Evolutionary conservation across 148 eudicot genomes (phyloP).

Genomic region (Vaccinium macrocarpon): DNA sequence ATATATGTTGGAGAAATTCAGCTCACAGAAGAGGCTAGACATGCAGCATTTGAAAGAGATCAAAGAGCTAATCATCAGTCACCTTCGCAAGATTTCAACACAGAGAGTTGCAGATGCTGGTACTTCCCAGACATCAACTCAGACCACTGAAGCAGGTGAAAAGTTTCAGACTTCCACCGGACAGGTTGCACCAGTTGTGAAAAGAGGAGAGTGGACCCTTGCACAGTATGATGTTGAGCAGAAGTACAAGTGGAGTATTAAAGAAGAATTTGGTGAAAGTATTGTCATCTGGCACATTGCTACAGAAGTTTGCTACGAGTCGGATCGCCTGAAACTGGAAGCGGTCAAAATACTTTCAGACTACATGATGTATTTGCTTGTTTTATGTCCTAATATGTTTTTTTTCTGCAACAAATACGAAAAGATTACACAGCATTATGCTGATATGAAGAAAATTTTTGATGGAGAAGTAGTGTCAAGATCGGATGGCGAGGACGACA

Average conservation of each 20-base stretch:
- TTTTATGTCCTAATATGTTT: not conserved
- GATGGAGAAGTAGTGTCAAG: not conserved
- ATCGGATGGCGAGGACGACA: not conserved
- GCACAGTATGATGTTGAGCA: not conserved
- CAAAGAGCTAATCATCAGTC: not conserved
- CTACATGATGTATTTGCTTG: slow-evolving; percentile 2
- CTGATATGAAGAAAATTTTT: not conserved
- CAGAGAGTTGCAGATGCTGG: not conserved
- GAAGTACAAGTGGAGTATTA: not conserved
- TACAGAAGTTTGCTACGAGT: not conserved
- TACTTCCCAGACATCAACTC: not conserved
- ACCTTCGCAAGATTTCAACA: not conserved
- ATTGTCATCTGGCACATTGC: not conserved
- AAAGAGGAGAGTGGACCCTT: slow-evolving; percentile 1
- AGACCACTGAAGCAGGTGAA: not conserved
- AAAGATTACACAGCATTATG: not conserved
- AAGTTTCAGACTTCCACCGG: not conserved
- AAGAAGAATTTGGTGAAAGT: not conserved
- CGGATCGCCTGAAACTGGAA: not conserved
- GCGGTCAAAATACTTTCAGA: not conserved
- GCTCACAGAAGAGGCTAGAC: not conserved
- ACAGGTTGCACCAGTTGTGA: not conserved
- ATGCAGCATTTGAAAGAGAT: not conserved
- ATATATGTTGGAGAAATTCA: not conserved
- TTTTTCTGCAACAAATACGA: not conserved